Evolutionary conservation across 306 rosid genomes (phyloP), one percentile per base, ranked within the genome.

Genomic region (Dryas drummondii): DNA sequence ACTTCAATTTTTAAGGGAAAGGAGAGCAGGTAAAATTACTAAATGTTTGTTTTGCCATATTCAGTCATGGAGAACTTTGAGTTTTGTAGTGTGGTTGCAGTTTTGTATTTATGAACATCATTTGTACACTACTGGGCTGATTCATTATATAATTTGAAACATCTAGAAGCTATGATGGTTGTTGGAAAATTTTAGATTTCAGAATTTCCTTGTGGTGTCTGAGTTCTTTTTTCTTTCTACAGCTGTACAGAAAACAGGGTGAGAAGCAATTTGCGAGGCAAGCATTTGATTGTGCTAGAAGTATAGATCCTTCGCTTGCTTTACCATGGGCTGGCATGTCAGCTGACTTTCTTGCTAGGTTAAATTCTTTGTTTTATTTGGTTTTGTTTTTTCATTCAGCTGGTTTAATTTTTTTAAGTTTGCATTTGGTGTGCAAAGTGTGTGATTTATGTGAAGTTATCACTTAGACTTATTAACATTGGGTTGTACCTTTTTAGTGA

Each of bases 241-340:
- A 93, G 98, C 69, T 94, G 15, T 94, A 89, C 79, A 76, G 90
- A 75, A 90, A 84, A 76, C 78, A 53, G 81, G 88, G 80, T 57
- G 91, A 82, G 73, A 87, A 80, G 82, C 87, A 85, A 83, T 82
- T 94, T 85, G 91, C 98, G 8, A 86, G 82, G 71, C 89, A 87
- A 73, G 85, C 96, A 79, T 94, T 94, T 83, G 97, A 94, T 82
- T 90, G 88, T 77, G 88, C 97, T 58, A 90, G 98, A 79, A 94
- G 97, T 79, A 91, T 91, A 67, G 96, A 94, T 81, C 98, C 98
- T 72, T 87, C 90, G 26, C 97, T 94, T 65, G 89, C 97, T 70
- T 77, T 91, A 83, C 96, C 98, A 27, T 94, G 98, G 98, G 98
- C 98, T 54, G 91, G 98, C 91, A 94, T 94, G 97, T 82, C 98